Evolutionary conservation across 1,139 yeast genomes (phyloP).

Genomic region (Blastobotrys ciferrii): DNA sequence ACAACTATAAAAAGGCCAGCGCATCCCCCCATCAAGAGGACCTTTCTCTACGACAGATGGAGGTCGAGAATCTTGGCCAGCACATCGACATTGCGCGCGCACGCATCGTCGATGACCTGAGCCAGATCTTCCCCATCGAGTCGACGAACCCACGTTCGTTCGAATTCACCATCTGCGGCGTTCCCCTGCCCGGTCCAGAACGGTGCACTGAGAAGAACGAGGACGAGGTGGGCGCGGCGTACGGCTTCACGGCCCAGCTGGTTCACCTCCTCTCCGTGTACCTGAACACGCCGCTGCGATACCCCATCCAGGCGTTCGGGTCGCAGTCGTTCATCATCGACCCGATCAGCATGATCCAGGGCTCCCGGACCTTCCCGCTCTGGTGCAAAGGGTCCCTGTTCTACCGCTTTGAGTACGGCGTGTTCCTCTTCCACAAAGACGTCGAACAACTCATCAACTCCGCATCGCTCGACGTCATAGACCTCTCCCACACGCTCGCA

Average conservation of each 20-base stretch:
- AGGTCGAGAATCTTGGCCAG: constrained; percentile 15
- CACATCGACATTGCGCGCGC: constrained; percentile 24
- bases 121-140: constrained; percentile 40
- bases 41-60: constrained; percentile 4
- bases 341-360: constrained; percentile 47
- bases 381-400: constrained; percentile 49
- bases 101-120: constrained; percentile 25
- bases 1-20: too few species aligned
- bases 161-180: constrained; percentile 40
- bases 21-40: too few species aligned
- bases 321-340: constrained; percentile 52
- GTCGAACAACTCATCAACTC: constrained; percentile 50
- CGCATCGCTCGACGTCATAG: constrained; percentile 35
- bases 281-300: constrained; percentile 48
- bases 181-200: constrained; percentile 25
- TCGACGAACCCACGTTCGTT: constrained; percentile 28
- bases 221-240: constrained; percentile 47
- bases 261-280: constrained; percentile 44
- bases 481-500: constrained; percentile 41
- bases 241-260: constrained; percentile 49
- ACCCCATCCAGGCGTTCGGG: constrained; percentile 51
- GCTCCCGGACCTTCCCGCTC: constrained; percentile 46
- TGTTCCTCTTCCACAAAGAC: constrained; percentile 47
- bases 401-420: constrained; percentile 53
- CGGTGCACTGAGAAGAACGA: constrained; percentile 29